Conservation (phyloP, 176 grass and related monocot species). For the Urochloa ruziziensis region DNA sequence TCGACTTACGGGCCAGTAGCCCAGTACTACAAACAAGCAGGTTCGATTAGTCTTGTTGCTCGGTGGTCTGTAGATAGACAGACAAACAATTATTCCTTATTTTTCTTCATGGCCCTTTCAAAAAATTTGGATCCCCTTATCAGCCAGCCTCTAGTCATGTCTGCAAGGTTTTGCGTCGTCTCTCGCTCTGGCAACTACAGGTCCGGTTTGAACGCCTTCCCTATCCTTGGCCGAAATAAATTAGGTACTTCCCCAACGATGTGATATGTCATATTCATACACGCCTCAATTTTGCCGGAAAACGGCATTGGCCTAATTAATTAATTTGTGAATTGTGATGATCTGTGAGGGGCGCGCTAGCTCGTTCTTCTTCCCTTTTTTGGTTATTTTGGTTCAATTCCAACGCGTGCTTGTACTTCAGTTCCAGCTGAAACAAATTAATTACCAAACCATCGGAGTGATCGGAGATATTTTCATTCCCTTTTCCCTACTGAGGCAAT, state of each 20-base stretch:
- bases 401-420: background rate
- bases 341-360: background rate
- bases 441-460: background rate
- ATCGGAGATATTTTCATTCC: too few species aligned
- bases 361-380: background rate
- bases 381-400: background rate
- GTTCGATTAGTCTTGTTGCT: too few species aligned
- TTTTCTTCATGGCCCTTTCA: background rate
- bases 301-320: conserved; percentile 6
- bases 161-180: background rate
- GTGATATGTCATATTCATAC: background rate
- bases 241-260: conserved; percentile 36
- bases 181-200: background rate
- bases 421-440: background rate
- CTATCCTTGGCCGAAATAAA: conserved; percentile 15
- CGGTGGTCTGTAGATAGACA: too few species aligned
- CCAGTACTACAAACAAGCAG: too few species aligned
- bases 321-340: too few species aligned
- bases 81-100: too few species aligned
- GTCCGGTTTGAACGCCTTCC: background rate
- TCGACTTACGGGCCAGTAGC: too few species aligned
- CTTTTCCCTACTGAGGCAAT: too few species aligned
- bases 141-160: too few species aligned
- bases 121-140: background rate
- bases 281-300: background rate